Evolutionary conservation across 1,139 yeast genomes (phyloP), one percentile per base, ranked within the genome.

Genomic region (Yamadazyma buinensis): DNA sequence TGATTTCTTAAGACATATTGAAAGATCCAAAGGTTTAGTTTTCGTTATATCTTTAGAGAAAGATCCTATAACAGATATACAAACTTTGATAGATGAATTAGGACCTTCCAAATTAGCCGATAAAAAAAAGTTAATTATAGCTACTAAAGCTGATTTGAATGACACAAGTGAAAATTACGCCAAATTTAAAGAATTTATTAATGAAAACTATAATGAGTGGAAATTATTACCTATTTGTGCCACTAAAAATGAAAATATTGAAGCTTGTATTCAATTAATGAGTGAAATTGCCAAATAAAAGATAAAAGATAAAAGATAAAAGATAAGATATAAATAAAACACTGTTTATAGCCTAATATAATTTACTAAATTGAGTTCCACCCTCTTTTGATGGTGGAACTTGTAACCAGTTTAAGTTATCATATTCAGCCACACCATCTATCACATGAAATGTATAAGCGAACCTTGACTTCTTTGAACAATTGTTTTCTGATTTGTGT

Each of bases 1-100:
- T 32, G 97, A 88, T 44, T 92, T 92, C 56, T 61, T 92, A 43
- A 71, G 97, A 39, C 98, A 92, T 54, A 79, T 92, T 34, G 98
- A 92, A 57, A 71, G 98, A 43, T 84, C 95, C 3, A 83, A 84
- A 11, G 96, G 96, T 0, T 62, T 92, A 38, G 95, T 84, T 3
- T 87, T 92, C 62, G 96, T 92, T 3, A 67, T 92, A 2, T 84
- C 88, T 4, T 63, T 92, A 19, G 95, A 85, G 29, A 54, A 56
- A 12, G 65, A 80, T 41, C 95, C 96, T 0, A 61, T 77, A 1
- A 62, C 55, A 0, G 96, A 87, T 47, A 59, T 92, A 30, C 50
- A 76, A 10, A 57, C 73, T 0, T 64, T 92, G 36, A 56, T 86
- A 1, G 60, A 61, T 1, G 98, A 92, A 50, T 72, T 92, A 43